Evolutionary conservation across 2,329 filamentous ascomycete species (phyloP), one percentile per base, ranked within the genome.

Genomic region (Pseudocercospora ulei): DNA sequence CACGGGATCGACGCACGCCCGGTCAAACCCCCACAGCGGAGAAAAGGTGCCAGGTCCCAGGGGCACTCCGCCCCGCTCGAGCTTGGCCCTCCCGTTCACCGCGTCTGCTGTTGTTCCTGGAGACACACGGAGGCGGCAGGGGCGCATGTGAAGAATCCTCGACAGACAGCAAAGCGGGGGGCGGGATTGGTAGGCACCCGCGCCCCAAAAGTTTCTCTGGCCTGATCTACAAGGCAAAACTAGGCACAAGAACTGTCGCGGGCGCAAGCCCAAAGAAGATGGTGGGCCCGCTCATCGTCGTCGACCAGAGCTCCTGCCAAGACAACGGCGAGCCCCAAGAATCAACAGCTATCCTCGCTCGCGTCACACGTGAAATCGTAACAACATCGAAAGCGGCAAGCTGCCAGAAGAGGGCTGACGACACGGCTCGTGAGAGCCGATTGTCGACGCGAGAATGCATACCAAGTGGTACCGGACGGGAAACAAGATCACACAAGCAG

Each of bases 191-290:
- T 33, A 22, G 12, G 30, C 9, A 33, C 30, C 30, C n/a, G n/a
- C n/a, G 9, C 19, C 11, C 17, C 16, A 23, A 31, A 33, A n/a
- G n/a, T 16, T 33, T 33, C 3, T 22, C 30, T 33, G 20, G 30
- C 39, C 40, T 43, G 38, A 28, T 25, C 33, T 40, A 35, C 28
- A 41, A 44, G 31, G 18, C 28, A 44, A 39, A 33, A 27, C 35
- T 44, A 37, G 28, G 23, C 28, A 47, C 44, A 47, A 38, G 41
- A 47, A 44, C 25, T 27, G 26, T 38, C 36, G n/a, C n/a, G n/a
- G n/a, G n/a, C n/a, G n/a, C 22, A 37, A 35, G 31, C 19, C 19
- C 13, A 16, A 13, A 19, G 16, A 38, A 26, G 24, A 26, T 28
- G 25, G 41, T 38, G 40, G 40, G 33, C 34, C 39, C 42, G 37